Evolutionary conservation across 2,329 filamentous ascomycete genomes (phyloP).

Genomic region (Fusarium euwallaceae): DNA sequence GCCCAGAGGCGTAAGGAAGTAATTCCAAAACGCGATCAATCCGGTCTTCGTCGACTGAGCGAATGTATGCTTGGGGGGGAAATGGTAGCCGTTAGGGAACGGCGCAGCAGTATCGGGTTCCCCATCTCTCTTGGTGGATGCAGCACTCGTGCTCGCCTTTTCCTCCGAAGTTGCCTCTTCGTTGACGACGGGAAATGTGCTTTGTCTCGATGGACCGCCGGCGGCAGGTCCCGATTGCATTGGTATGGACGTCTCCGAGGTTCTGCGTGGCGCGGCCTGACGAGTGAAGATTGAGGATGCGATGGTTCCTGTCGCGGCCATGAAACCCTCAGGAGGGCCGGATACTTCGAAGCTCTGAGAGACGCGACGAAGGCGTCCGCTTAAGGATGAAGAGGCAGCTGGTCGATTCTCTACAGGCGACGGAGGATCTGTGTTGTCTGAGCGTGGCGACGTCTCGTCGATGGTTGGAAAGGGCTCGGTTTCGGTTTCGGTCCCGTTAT

Average conservation of each 20-base stretch:
- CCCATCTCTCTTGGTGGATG: slow-evolving; percentile 21
- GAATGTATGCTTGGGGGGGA: slow-evolving; percentile 72
- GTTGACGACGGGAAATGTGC: slow-evolving; percentile 33
- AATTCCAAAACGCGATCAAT: slow-evolving; percentile 75
- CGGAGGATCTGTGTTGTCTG: slow-evolving; percentile 22
- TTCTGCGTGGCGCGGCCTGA: slow-evolving; percentile 35
- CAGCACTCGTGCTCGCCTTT: slow-evolving; percentile 8
- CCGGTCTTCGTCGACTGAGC: slow-evolving; percentile 70
- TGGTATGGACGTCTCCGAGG: slow-evolving; percentile 35
- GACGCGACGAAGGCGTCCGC: slow-evolving; percentile 49
- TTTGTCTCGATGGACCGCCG: slow-evolving; percentile 43
- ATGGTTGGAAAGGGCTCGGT: slow-evolving; percentile 47
- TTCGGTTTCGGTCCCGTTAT: slow-evolving; percentile 26
- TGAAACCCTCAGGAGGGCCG: slow-evolving; percentile 61
- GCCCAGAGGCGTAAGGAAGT: slow-evolving; percentile 80
- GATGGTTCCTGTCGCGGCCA: slow-evolving; percentile 61
- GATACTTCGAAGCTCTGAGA: slow-evolving; percentile 60
- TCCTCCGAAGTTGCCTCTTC: slow-evolving; percentile 36
- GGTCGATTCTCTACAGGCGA: slow-evolving; percentile 40
- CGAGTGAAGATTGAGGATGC: slow-evolving; percentile 55
- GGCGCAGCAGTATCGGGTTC: slow-evolving; percentile 53
- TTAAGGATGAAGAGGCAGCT: slow-evolving; percentile 50
- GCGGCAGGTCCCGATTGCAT: slow-evolving; percentile 33
- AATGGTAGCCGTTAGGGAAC: slow-evolving; percentile 75
- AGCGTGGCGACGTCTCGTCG: slow-evolving; percentile 36